These are phyloP conservation scores for Fraxinus anomala DNA, from an alignment of 257 asterid genomes.

Conservation along the genomic window DNA sequence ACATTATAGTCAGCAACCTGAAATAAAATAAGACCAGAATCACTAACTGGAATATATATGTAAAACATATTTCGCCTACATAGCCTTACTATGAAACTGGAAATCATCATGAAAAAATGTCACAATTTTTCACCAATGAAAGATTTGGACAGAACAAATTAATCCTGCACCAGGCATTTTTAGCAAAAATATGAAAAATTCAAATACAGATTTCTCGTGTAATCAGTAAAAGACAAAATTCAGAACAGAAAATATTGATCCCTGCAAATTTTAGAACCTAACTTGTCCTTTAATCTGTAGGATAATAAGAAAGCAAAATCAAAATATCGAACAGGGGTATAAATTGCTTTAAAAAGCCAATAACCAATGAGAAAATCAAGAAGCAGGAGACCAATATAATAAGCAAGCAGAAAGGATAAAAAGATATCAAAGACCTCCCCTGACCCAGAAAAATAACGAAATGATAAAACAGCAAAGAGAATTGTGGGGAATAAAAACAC, in stretches of 20 bases:
- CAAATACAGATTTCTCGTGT: not conserved
- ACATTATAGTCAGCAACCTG: slow-evolving; percentile 98
- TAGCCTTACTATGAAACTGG: not conserved
- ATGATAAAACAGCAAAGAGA: not conserved
- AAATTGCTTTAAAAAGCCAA: not conserved
- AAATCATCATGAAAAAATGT: not conserved
- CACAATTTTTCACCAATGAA: not conserved
- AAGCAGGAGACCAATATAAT: slow-evolving; percentile 13
- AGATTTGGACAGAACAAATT: not conserved
- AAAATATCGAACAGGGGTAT: not conserved
- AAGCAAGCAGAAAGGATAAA: not conserved
- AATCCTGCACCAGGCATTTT: not conserved
- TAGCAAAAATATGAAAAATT: not conserved
- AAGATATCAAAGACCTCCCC: slow-evolving; percentile 1
- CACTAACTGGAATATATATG: not conserved
- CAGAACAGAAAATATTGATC: not conserved
- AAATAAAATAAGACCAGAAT: slow-evolving; percentile 21
- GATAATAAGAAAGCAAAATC: not conserved
- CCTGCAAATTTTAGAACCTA: not conserved
- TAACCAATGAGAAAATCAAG: not conserved
- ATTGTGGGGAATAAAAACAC: slow-evolving; percentile 4
- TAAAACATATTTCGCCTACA: not conserved
- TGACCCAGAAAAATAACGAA: slow-evolving; percentile 17
- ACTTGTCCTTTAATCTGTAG: not conserved
- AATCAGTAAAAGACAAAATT: not conserved